Base-by-base conservation (phyloP, 2,329 filamentous ascomycete genomes). In the Aspergillus brasiliensis region DNA sequence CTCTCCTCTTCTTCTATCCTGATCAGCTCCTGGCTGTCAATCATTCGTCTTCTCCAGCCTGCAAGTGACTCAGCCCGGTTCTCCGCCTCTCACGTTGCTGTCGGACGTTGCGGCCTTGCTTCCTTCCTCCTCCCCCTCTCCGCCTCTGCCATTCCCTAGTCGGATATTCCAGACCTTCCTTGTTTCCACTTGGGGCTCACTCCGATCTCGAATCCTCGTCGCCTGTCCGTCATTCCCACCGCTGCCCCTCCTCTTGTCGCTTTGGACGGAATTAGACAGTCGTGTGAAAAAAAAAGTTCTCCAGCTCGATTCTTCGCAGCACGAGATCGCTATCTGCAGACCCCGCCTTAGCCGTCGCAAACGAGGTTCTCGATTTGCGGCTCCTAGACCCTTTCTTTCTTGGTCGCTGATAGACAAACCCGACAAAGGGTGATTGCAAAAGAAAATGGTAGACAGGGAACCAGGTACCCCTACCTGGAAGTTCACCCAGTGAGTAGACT, bases 401-500 rank as follows among this genome's bases (percentile, higher is more conserved):
- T 53, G 59, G 57, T 59, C 51, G 49, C 56, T 54, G 52, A 55
- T 44, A 60, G 61, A 59, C 62, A 65, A 65, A 63, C 31, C 66
- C 64, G 65, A 65, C 59, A 64, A 67, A 73, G 70, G 71, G 71
- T 71, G 69, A 73, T 70, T 68, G 73, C 74, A 74, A 78, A 94
- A 68, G 69, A 71, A 74, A 89, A 97, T 98, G 93, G 93, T 95
- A 84, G 93, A 97, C 87, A 90, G 89, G 83, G 92, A 96, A 83
- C 86, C 90, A 82, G 92, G 88, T 85, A 89, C 91, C 82, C 93
- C 93, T 77, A 98, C 93, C 82, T 98, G 94, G 94, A 98, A 98
- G 86, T 98, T 98, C 83, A 98, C 94, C 80, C 94, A 98, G 93
- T 96, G 91, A 80, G 92, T 85, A 62, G 51, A 46, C 34, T 23